Percentiles rank a stretch among this genome's conserved stretches.
Conservation (phyloP, 306 rosid species). For the Lathyrus aphaca region DNA sequence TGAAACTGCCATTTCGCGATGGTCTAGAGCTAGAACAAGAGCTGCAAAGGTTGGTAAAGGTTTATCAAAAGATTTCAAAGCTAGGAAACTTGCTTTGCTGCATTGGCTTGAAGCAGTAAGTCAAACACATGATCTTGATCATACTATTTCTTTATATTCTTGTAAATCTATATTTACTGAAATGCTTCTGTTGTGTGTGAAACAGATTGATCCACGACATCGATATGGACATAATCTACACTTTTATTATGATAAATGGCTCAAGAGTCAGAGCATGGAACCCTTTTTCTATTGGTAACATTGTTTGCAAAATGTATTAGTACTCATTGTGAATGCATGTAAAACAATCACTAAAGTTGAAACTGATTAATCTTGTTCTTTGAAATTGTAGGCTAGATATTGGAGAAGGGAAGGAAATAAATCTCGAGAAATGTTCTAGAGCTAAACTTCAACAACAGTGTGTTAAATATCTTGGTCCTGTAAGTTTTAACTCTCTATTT, state of each 20-base stretch:
- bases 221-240: conserved; percentile 97
- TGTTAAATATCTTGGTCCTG: conserved; percentile 91
- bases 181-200: conserved; percentile 1
- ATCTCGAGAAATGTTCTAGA: conserved; percentile 61
- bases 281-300: conserved; percentile 92
- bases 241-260: conserved; percentile 84
- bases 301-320: neutral
- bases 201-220: conserved; percentile 91
- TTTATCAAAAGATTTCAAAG: conserved; percentile 77
- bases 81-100: conserved; percentile 85
- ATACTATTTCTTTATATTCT: conserved; percentile 19
- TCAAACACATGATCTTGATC: conserved; percentile 30
- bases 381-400: conserved; percentile 72
- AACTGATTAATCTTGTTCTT: conserved; percentile 21
- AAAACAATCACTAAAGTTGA: neutral
- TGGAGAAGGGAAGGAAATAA: conserved; percentile 83
- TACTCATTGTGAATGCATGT: neutral
- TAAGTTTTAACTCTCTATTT: conserved; percentile 41
- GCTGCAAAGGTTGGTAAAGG: conserved; percentile 98
- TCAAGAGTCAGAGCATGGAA: conserved; percentile 67
- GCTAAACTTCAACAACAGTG: conserved; percentile 82
- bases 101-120: conserved; percentile 99
- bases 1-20: conserved; percentile 78
- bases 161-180: conserved; percentile 26
- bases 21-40: conserved; percentile 83